Percentiles rank a stretch among this genome's conserved stretches.
Conservation (phyloP, 805 yeast genomes). For the Lachancea quebecensis region DNA sequence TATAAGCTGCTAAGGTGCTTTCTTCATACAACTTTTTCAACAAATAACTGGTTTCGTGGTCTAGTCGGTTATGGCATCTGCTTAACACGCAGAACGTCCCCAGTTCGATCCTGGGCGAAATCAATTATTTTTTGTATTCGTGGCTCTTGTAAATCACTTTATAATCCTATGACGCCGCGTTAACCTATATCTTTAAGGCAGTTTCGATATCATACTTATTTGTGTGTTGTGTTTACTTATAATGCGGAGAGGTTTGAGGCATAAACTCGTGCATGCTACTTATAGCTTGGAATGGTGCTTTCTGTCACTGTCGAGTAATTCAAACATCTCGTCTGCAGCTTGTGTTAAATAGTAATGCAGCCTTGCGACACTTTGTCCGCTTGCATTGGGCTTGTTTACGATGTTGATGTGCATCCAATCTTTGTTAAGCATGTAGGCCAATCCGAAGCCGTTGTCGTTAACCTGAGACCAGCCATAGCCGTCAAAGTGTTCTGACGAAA, state of each 20-base stretch:
- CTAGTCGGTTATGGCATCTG: conserved; percentile 99
- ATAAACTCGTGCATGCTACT: not conserved
- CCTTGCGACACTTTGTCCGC: conserved; percentile 27
- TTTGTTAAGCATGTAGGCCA: conserved; percentile 86
- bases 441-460: conserved; percentile 85
- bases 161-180: too few species aligned
- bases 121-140: conserved; percentile 42
- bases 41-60: conserved; percentile 78
- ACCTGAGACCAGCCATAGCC: conserved; percentile 97
- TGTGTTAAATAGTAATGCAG: conserved; percentile 63
- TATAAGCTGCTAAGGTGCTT: too few species aligned
- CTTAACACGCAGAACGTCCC: conserved; percentile 99
- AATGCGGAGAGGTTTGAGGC: too few species aligned
- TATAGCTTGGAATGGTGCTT: conserved; percentile 3
- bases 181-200: too few species aligned
- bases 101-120: conserved; percentile 99
- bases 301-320: conserved; percentile 14
- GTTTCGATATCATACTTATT: too few species aligned
- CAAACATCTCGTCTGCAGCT: conserved; percentile 77
- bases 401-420: conserved; percentile 83
- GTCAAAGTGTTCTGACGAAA: conserved; percentile 76
- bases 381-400: conserved; percentile 45
- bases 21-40: too few species aligned
- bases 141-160: not conserved
- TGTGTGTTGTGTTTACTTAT: too few species aligned